phyloP scores from a whole-genome alignment of 2,329 filamentous ascomycete genomes.

The Microdochium bolleyi region DNA sequence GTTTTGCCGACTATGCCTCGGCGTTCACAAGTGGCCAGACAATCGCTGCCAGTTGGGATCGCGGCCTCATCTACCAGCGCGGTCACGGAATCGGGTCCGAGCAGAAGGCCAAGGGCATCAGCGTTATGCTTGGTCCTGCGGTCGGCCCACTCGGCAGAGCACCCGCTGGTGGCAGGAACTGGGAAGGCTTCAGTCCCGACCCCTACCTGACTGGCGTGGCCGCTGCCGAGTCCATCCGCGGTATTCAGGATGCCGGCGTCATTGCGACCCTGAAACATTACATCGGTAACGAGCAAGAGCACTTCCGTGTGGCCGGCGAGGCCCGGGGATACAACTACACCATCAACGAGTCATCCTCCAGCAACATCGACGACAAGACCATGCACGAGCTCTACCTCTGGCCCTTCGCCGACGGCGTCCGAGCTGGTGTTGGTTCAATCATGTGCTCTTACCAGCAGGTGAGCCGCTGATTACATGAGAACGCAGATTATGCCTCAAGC shows the following conservation, averaged over 20 bases:
- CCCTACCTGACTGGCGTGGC: conserved; percentile 66
- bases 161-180: conserved; percentile 62
- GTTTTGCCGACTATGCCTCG: conserved; percentile 69
- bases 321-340: conserved; percentile 55
- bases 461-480: not conserved
- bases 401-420: conserved; percentile 69
- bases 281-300: conserved; percentile 66
- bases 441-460: conserved; percentile 66
- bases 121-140: conserved; percentile 66
- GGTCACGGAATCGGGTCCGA: conserved; percentile 67
- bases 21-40: conserved; percentile 75
- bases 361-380: conserved; percentile 64
- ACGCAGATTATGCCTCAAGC: not conserved
- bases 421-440: conserved; percentile 54
- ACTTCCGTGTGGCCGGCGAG: conserved; percentile 59
- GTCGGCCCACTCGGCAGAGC: conserved; percentile 64
- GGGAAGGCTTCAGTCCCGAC: conserved; percentile 66
- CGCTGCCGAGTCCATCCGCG: conserved; percentile 67
- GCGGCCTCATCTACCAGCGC: conserved; percentile 60
- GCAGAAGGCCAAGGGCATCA: conserved; percentile 64
- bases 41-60: conserved; percentile 77
- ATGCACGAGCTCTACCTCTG: conserved; percentile 71
- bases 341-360: conserved; percentile 51
- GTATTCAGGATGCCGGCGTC: conserved; percentile 72
- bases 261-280: conserved; percentile 73